A percentile compares a stretch with the other conserved stretches of the same genome.
Conservation (phyloP, 1,284 basidiomycete species). For the Hypsizygus ulmarius region DNA sequence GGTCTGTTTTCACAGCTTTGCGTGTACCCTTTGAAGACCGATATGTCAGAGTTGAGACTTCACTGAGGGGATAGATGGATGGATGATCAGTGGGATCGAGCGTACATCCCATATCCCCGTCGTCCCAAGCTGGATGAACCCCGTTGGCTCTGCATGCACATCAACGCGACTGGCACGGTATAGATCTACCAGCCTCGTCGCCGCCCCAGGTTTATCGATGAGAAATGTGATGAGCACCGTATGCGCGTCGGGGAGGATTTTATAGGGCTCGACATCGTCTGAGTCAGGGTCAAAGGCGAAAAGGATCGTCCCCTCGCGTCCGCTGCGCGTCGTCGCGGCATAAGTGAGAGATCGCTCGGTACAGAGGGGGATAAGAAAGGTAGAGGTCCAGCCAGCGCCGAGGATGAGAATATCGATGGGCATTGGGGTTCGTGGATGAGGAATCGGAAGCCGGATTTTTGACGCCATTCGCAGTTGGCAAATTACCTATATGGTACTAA, state of each 20-base stretch:
- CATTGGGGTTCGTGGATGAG: neutral
- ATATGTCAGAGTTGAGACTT: no score
- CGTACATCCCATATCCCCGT: constrained; percentile 64
- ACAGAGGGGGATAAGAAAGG: constrained; percentile 61
- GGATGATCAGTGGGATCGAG: no score
- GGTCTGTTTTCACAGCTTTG: constrained; percentile 10
- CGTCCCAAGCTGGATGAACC: constrained; percentile 61
- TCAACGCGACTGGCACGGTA: constrained; percentile 31
- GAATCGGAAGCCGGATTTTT: neutral
- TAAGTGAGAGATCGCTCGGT: constrained; percentile 38
- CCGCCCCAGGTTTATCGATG: constrained; percentile 45
- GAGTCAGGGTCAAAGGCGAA: constrained; percentile 50
- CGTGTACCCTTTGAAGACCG: constrained; percentile 20
- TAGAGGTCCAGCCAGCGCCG: constrained; percentile 68
- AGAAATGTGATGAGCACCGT: constrained; percentile 67
- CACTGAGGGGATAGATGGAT: no score
- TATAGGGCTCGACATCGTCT: constrained; percentile 41
- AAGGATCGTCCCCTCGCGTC: constrained; percentile 41
- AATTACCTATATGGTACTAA: no score
- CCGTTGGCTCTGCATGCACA: constrained; percentile 14
- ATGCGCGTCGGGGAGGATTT: constrained; percentile 48
- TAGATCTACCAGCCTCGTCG: constrained; percentile 32
- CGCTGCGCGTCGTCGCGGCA: constrained; percentile 56
- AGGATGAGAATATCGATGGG: constrained; percentile 57
- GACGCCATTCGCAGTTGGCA: neutral